Base-by-base conservation (phyloP, 305 asterid species). In the Fraxinus paxiana region DNA sequence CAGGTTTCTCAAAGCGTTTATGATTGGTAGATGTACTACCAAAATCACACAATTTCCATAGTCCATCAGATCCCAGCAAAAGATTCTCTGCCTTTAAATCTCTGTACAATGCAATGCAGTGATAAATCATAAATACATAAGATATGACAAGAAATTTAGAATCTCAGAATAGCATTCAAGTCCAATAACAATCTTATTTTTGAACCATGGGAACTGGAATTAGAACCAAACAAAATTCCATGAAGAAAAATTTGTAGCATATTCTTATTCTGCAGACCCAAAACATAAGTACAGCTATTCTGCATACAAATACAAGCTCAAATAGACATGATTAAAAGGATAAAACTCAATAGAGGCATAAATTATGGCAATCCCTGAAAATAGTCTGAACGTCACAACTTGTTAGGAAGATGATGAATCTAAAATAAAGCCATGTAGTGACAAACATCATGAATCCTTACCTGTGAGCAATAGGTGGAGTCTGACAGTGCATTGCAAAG, bases 71-170 rank as follows among this genome's bases (percentile, higher is more conserved):
- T 59, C 98, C 99, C 90, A 95, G 88, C 87, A 95, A 87, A 86
- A 95, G 88, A 87, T 95, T 95, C 90, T 95, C 99, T 51, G 97
- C 99, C 90, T 95, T 95, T 89, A 95, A 90, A 87, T 95, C 99
- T 76, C 99, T 95, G 80, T 35, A 73, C 34, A 82, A 85, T 74
- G 79, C 82, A 87, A 89, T 80, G 77, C 88, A 83, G 80, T 70
- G 41, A 77, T 35, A 13, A 28, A 7, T 59, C 30, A 20, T 22
- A 61, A 81, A 74, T 35, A 76, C 34, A 83, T 48, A 59, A 76
- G 67, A 61, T 26, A 80, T 33, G 78, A 65, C 33, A 0, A 75
- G 46, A 74, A 74, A 34, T 3, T 22, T 31, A 22, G n/a, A 69
- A 38, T 34, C 78, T 70, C 51, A 54, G 63, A 38, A 22, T 22